Base-by-base conservation (phyloP, 208 protist genomes). In the Trypanosoma mega region DNA sequence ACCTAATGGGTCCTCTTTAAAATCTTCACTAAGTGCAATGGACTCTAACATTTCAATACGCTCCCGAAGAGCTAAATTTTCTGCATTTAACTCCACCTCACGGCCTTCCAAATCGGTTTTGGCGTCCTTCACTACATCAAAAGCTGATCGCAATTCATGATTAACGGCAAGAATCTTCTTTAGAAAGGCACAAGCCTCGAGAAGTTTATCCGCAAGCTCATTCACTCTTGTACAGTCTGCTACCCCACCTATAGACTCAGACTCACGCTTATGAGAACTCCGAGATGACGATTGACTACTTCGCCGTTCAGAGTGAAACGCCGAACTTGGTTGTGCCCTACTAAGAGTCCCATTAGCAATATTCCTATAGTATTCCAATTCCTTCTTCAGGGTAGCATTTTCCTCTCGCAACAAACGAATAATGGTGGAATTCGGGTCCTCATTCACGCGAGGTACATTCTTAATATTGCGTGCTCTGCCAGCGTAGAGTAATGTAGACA, bases 401-500 rank as follows among this genome's bases (percentile, higher is more conserved):
- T 97, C 87, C 24, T 64, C 73, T 8, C 82, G 61, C 18, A 97
- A 85, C 44, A 80, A 69, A 0, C 74, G 74, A 21, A 96, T 82
- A 12, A 96, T 62, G 0, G 73, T 56, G 14, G 72, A 52, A 2
- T 76, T 90, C 12, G 87, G 74, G 31, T 97, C 87, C 41, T 94
- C 85, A 63, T 96, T 95, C 23, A 93, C 63, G 26, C 58, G 59
- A 7, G 87, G 90, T n/a, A 77, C 78, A 57, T 96, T 97, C 44
- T 76, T 78, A 63, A 97, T 97, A 53, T 87, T 91, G 34, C 84
- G 82, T 1, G 92, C 93, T 2, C 89, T 74, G 23, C 81, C 68
- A 3, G 96, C 92, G 67, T 97, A 98, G 11, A 89, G 48, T 21
- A 98, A 72, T 20, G 96, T 98, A 7, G 89, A 96, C 11, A 84